phyloP scores from a whole-genome alignment of 768 basidiomycete species.

The Collybia sp. region DNA sequence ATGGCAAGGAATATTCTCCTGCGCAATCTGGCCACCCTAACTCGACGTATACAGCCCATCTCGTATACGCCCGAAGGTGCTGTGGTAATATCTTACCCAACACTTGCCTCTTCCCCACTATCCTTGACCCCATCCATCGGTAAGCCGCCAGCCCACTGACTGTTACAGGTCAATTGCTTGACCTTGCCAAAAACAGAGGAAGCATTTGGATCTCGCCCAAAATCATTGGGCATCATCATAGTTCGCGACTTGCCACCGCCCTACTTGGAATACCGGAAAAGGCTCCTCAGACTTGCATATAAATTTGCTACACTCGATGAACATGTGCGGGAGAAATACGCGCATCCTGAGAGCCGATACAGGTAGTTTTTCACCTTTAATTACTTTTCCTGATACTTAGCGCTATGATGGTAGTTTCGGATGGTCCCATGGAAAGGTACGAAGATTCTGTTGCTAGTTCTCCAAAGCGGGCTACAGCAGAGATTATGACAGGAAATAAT shows the following conservation, averaged over 20 bases:
- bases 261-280: constrained; percentile 61
- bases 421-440: constrained; percentile 95
- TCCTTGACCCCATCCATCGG: constrained; percentile 61
- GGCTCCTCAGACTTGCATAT: constrained; percentile 71
- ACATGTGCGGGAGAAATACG: constrained; percentile 63
- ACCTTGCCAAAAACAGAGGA: constrained; percentile 38
- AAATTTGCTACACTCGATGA: constrained; percentile 72
- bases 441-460: constrained; percentile 3
- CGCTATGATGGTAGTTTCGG: constrained; percentile 60
- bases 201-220: constrained; percentile 78
- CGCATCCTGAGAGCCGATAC: constrained; percentile 68
- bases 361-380: constrained; percentile 43
- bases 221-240: constrained; percentile 77
- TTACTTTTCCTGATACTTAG: background rate
- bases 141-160: constrained; percentile 18
- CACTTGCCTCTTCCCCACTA: constrained; percentile 47
- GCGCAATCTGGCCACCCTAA: constrained; percentile 11
- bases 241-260: constrained; percentile 73
- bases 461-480: background rate
- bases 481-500: constrained; percentile 69
- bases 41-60: constrained; percentile 16
- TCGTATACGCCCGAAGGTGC: constrained; percentile 41
- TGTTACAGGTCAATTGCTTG: constrained; percentile 1
- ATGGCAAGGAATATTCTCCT: constrained; percentile 17
- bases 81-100: constrained; percentile 59